Conservation (phyloP, 2,329 filamentous ascomycete genomes). For the Drechmeria coniospora region DNA sequence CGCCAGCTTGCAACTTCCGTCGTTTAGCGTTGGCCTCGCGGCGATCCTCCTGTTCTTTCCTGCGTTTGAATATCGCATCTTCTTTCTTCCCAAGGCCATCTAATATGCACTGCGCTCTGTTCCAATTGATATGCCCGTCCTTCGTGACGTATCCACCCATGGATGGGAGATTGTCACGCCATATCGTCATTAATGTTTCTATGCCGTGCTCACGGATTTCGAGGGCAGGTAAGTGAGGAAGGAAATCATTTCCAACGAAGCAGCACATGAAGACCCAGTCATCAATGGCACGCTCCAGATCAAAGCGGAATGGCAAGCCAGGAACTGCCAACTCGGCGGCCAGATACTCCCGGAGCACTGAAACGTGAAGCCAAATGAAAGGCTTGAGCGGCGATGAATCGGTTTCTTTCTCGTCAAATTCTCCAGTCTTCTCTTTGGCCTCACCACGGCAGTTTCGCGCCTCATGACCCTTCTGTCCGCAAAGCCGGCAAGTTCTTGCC, state of each 20-base stretch:
- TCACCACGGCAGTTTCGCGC: conserved; percentile 72
- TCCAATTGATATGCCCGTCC: conserved; percentile 80
- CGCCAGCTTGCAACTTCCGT: conserved; percentile 54
- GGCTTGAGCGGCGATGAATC: conserved; percentile 62
- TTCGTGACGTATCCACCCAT: conserved; percentile 97
- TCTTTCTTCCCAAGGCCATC: conserved; percentile 83
- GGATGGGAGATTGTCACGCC: conserved; percentile 76
- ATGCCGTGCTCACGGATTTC: conserved; percentile 97
- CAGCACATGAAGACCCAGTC: conserved; percentile 99
- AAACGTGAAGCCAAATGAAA: conserved; percentile 96
- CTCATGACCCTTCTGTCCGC: conserved; percentile 84
- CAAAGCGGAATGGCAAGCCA: conserved; percentile 71
- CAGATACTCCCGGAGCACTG: conserved; percentile 81
- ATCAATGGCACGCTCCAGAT: conserved; percentile 85
- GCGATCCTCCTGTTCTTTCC: conserved; percentile 74
- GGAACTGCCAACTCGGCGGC: conserved; percentile 77
- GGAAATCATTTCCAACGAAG: conserved; percentile 96
- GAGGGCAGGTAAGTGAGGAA: conserved; percentile 91
- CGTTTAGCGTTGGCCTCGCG: conserved; percentile 67
- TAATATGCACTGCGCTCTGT: conserved; percentile 74
- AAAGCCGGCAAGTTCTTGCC: conserved; percentile 68
- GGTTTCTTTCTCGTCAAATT: conserved; percentile 70
- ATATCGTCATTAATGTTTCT: conserved; percentile 89
- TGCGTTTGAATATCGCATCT: conserved; percentile 78
- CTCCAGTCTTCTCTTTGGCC: conserved; percentile 60